Percentiles rank a stretch among this genome's conserved stretches.
Evolutionary conservation across 2,329 filamentous ascomycete genomes (phyloP).

Genomic region (Aaosphaeria pasadenensis): DNA sequence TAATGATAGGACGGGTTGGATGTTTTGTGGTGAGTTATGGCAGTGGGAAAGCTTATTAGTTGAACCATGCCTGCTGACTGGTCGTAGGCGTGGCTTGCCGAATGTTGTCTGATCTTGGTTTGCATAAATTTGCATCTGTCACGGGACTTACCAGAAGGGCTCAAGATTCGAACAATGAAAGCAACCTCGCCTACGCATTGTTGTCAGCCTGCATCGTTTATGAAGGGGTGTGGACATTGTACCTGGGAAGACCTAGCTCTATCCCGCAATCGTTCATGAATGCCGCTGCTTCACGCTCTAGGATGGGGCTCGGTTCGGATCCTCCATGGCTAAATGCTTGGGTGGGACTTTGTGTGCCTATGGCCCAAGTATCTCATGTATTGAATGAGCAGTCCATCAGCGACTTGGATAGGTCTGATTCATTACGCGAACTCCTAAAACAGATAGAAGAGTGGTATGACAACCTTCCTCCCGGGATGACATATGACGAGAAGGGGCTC

Average conservation of each 20-base stretch:
- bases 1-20: not conserved
- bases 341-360: not conserved
- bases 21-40: not conserved
- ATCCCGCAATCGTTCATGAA: not conserved
- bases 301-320: no score
- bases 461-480: not conserved
- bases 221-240: not conserved
- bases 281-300: not conserved
- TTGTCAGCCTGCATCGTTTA: not conserved
- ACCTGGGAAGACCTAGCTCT: not conserved
- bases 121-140: no score
- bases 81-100: no score
- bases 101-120: no score
- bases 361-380: not conserved
- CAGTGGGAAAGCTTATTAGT: no score
- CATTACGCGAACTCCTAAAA: not conserved
- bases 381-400: not conserved
- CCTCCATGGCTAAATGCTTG: not conserved
- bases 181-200: no score
- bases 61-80: no score
- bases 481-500: not conserved
- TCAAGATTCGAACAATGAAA: no score
- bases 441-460: not conserved
- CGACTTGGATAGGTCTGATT: not conserved
- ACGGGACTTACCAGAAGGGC: no score